phyloP scores from a whole-genome alignment of 2,329 filamentous ascomycete species.

The Aspergillus cejpii region DNA sequence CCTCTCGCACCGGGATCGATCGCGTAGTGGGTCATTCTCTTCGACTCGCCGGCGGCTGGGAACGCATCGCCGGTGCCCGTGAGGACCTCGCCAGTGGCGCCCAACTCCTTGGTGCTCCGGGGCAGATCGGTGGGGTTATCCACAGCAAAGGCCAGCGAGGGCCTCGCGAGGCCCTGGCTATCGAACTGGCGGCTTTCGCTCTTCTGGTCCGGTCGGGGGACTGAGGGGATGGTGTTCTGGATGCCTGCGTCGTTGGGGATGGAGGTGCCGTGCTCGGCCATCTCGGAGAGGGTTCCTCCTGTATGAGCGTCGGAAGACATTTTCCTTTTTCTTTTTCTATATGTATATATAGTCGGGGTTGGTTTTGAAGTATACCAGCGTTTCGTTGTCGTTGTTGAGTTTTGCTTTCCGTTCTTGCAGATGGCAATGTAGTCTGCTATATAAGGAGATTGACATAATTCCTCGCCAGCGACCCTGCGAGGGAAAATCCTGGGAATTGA shows the following conservation, averaged over 20 bases:
- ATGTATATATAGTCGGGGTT: too few species aligned
- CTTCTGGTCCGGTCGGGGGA: slow-evolving; percentile 44
- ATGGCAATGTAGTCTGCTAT: too few species aligned
- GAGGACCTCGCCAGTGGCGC: slow-evolving; percentile 33
- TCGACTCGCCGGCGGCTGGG: slow-evolving; percentile 35
- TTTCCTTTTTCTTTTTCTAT: too few species aligned
- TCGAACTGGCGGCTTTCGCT: slow-evolving; percentile 29
- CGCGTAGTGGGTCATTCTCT: slow-evolving; percentile 23
- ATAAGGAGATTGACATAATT: too few species aligned
- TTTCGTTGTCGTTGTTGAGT: too few species aligned
- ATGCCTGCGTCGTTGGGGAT: slow-evolving; percentile 44
- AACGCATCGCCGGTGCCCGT: slow-evolving; percentile 39
- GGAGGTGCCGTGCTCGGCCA: slow-evolving; percentile 34
- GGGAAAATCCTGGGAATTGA: slow-evolving; percentile 1
- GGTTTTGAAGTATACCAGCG: too few species aligned
- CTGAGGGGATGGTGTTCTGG: slow-evolving; percentile 44
- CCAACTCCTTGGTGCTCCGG: slow-evolving; percentile 7
- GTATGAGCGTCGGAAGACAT: slow-evolving; percentile 22
- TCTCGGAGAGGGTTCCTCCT: slow-evolving; percentile 37
- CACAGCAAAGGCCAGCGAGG: slow-evolving; percentile 38
- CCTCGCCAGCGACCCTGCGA: background rate
- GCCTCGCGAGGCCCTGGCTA: slow-evolving; percentile 32
- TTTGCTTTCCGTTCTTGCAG: too few species aligned
- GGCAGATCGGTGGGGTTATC: slow-evolving; percentile 43
- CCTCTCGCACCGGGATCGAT: slow-evolving; percentile 36